These are phyloP conservation scores for Carex myosuroides DNA, from an alignment of 176 grass and related monocot species.

Conservation along the genomic window DNA sequence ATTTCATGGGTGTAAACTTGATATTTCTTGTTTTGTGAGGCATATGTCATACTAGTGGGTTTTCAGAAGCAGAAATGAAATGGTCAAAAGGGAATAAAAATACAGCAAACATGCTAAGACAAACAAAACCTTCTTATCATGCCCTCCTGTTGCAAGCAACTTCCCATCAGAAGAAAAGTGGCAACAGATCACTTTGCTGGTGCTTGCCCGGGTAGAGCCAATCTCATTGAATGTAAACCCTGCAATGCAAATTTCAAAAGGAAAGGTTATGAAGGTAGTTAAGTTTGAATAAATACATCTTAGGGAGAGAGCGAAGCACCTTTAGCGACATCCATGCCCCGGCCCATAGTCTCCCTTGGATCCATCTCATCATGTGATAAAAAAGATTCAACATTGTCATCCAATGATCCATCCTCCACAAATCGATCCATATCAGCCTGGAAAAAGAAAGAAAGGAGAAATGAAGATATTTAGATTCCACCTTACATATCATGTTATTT, in stretches of 20 bases:
- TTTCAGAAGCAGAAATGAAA: background rate
- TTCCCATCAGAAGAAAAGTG: slow-evolving; percentile 97
- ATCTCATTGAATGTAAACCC: slow-evolving; percentile 85
- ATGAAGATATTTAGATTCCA: background rate
- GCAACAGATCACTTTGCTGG: slow-evolving; percentile 79
- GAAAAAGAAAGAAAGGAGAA: slow-evolving; percentile 10
- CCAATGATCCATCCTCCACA: slow-evolving; percentile 86
- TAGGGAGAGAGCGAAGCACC: slow-evolving; percentile 32
- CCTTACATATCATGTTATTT: background rate
- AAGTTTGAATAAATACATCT: slow-evolving; percentile 4
- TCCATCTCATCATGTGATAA: slow-evolving; percentile 97
- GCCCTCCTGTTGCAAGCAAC: slow-evolving; percentile 92
- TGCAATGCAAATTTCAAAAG: slow-evolving; percentile 24
- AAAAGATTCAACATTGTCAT: slow-evolving; percentile 99
- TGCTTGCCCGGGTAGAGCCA: slow-evolving; percentile 48
- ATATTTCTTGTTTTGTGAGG: background rate
- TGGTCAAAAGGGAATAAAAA: background rate
- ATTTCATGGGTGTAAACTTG: background rate
- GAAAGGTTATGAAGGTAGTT: background rate
- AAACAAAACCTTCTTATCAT: slow-evolving; percentile 88
- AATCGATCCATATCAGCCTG: slow-evolving; percentile 94
- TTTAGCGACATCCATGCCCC: slow-evolving; percentile 85
- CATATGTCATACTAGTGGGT: background rate
- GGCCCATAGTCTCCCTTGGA: slow-evolving; percentile 77
- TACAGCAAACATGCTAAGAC: background rate